Percentiles rank a stretch among this genome's conserved stretches.
Conservation (phyloP, 257 asterid species). For the Scutellaria galericulata region DNA sequence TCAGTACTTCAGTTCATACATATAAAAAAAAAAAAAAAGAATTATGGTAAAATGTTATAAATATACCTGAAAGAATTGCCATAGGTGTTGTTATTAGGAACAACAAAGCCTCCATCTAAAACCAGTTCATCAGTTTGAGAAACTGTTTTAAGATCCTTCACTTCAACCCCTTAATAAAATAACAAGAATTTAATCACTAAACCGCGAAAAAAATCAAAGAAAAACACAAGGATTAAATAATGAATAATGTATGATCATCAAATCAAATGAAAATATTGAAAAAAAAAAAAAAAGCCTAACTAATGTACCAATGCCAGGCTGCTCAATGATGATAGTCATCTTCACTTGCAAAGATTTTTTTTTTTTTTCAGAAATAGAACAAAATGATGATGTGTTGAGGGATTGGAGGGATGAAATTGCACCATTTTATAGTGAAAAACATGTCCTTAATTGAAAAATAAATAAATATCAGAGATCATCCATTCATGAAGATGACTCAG, state of each 20-base stretch:
- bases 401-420: neutral
- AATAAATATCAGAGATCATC: neutral
- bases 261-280: too few relatives aligned
- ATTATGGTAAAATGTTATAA: neutral
- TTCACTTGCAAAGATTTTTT: neutral
- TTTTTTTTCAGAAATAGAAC: neutral
- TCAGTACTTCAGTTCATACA: neutral
- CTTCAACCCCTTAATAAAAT: conserved; percentile 20
- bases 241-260: neutral
- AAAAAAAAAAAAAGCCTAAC: too few relatives aligned
- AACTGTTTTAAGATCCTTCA: conserved; percentile 33
- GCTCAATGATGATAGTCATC: neutral
- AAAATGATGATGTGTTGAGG: neutral
- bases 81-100: conserved; percentile 56
- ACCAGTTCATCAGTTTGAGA: conserved; percentile 41
- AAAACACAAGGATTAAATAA: neutral
- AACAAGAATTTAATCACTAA: neutral
- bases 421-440: neutral
- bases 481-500: neutral
- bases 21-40: neutral
- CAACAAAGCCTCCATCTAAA: conserved; percentile 56
- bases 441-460: neutral
- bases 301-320: neutral
- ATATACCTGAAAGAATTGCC: conserved; percentile 63
- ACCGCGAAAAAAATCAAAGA: neutral